phyloP scores from a whole-genome alignment of 495 filamentous ascomycete species.

The Penicillium odoratum region DNA sequence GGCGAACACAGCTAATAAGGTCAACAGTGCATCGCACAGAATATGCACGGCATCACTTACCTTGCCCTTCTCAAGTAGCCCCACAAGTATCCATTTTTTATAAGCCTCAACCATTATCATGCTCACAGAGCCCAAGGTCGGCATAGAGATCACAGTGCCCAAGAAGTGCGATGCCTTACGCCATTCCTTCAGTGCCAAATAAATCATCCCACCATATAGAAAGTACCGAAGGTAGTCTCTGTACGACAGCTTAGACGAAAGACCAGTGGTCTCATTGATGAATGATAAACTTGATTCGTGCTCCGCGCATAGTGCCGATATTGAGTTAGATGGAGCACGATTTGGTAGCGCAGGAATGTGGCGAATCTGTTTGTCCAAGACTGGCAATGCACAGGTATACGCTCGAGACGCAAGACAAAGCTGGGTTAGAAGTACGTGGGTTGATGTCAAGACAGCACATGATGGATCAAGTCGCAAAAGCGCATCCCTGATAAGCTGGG shows the following conservation, averaged over 20 bases:
- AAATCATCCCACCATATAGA: conserved; percentile 73
- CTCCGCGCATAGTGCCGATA: conserved; percentile 27
- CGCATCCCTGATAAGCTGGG: conserved; percentile 60
- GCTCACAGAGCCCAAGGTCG: conserved; percentile 58
- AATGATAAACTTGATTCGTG: conserved; percentile 43
- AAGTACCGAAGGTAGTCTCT: conserved; percentile 74
- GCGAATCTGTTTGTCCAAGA: conserved; percentile 67
- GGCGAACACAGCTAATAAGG: conserved; percentile 32
- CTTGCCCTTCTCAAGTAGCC: conserved; percentile 69
- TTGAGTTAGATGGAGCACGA: conserved; percentile 20
- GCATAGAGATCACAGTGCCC: conserved; percentile 65
- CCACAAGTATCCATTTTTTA: conserved; percentile 89
- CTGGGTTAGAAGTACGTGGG: conserved; percentile 61
- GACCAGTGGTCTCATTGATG: conserved; percentile 56
- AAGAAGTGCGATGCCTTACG: conserved; percentile 68
- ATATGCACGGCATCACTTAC: conserved; percentile 33
- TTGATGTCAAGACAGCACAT: conserved; percentile 67
- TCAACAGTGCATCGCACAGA: background rate
- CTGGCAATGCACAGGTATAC: conserved; percentile 58
- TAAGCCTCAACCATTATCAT: conserved; percentile 86
- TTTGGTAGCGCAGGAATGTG: conserved; percentile 55
- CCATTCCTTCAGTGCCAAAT: conserved; percentile 73
- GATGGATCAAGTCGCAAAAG: conserved; percentile 72
- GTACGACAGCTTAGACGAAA: conserved; percentile 57
- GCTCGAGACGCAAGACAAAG: conserved; percentile 57